These are phyloP conservation scores for Oligophagozyma castellii DNA, from an alignment of 1,139 yeast species.

Conservation along the genomic window DNA sequence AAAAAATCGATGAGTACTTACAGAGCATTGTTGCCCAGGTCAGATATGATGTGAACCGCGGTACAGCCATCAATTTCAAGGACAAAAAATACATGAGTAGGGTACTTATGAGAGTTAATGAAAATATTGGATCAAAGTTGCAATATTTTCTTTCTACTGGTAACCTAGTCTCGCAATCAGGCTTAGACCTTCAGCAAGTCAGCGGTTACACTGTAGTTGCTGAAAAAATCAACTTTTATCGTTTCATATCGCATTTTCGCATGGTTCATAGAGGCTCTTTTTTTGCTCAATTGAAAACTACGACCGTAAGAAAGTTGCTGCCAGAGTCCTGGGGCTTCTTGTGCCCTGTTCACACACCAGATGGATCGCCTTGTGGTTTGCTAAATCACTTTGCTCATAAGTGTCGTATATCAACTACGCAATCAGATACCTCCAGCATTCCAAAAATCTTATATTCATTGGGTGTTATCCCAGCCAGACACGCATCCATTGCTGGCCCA, in stretches of 20 bases:
- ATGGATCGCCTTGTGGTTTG: constrained; percentile 99
- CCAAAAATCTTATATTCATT: constrained; percentile 54
- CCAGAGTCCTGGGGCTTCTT: constrained; percentile 99
- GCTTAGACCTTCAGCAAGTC: constrained; percentile 94
- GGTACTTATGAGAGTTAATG: constrained; percentile 70
- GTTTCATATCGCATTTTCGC: constrained; percentile 93
- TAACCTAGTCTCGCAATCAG: constrained; percentile 91
- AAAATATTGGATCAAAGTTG: constrained; percentile 86
- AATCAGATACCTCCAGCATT: constrained; percentile 59
- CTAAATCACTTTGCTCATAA: constrained; percentile 93
- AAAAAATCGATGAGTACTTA: constrained; percentile 87
- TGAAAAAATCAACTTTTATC: constrained; percentile 91
- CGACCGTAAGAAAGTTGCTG: constrained; percentile 87
- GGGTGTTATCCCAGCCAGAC: constrained; percentile 68
- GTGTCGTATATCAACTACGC: constrained; percentile 72
- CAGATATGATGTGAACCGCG: constrained; percentile 69
- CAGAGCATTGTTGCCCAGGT: constrained; percentile 61
- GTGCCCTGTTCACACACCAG: constrained; percentile 99
- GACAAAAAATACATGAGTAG: constrained; percentile 75
- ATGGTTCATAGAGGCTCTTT: constrained; percentile 99
- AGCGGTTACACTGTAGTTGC: constrained; percentile 98
- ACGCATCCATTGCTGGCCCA: constrained; percentile 79
- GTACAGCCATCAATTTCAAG: constrained; percentile 67
- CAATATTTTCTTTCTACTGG: constrained; percentile 95
- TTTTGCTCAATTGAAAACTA: constrained; percentile 95